Conservation (phyloP, 2,329 filamentous ascomycete species). For the Colletotrichum sp. region DNA sequence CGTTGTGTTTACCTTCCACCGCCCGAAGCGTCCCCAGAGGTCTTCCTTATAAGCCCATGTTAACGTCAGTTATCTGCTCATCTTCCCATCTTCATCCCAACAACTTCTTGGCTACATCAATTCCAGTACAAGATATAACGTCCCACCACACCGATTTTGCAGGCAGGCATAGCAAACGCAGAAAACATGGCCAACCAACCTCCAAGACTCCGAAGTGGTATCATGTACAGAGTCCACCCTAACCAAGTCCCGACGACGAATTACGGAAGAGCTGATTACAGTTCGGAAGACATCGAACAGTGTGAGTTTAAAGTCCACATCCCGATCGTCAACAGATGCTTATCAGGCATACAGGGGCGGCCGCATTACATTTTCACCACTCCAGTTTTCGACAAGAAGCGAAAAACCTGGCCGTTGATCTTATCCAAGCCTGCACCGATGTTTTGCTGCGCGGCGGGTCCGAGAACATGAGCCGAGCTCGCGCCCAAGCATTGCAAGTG, state of each 20-base stretch:
- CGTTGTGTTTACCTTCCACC: neutral
- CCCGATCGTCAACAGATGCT: neutral
- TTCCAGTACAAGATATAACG: neutral
- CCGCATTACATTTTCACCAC: neutral
- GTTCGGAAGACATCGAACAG: neutral
- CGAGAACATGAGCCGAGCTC: no score
- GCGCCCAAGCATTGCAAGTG: no score
- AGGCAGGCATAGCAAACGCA: neutral
- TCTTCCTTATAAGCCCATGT: neutral
- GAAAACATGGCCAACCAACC: neutral
- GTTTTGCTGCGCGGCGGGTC: no score
- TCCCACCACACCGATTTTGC: neutral
- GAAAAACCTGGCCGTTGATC: no score
- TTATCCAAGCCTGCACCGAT: no score
- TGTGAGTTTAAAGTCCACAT: neutral
- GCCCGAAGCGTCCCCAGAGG: neutral
- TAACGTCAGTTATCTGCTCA: neutral
- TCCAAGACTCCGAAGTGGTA: neutral
- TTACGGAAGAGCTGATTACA: neutral
- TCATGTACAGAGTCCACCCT: neutral
- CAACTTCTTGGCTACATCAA: neutral
- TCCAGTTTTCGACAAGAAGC: no score
- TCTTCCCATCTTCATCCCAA: neutral
- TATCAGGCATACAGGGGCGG: neutral
- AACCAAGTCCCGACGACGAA: neutral